phyloP scores from a whole-genome alignment of 2,329 filamentous ascomycete genomes.

The Colletotrichum endophyticum region DNA sequence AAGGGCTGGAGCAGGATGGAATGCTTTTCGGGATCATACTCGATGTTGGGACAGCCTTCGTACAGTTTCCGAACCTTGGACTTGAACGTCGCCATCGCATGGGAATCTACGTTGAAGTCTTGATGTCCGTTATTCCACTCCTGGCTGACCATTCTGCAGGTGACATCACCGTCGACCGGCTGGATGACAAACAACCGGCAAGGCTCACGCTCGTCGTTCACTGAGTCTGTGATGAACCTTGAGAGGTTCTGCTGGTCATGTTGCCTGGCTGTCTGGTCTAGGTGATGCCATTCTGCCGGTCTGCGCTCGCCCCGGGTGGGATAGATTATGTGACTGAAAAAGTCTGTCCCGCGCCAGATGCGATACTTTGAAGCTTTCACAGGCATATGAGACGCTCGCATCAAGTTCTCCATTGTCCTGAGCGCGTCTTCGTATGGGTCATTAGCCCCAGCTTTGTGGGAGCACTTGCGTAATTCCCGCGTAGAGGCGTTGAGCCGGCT shows the following conservation, averaged over 20 bases:
- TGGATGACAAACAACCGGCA: constrained; percentile 19
- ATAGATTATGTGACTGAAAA: neutral
- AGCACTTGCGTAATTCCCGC: neutral
- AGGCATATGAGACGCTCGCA: neutral
- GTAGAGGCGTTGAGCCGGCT: neutral
- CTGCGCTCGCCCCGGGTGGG: neutral
- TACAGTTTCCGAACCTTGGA: neutral
- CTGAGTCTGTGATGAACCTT: neutral
- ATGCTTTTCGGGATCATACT: neutral
- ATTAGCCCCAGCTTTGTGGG: neutral
- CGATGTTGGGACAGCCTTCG: neutral
- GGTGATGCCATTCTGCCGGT: neutral
- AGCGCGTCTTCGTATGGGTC: constrained; percentile 6
- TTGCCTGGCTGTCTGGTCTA: neutral
- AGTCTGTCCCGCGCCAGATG: constrained; percentile 18
- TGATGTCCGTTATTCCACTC: neutral
- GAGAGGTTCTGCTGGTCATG: neutral
- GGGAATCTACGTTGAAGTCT: neutral
- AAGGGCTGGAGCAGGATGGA: neutral
- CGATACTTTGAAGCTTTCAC: neutral
- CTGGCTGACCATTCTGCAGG: neutral
- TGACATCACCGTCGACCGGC: neutral
- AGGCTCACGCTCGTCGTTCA: neutral
- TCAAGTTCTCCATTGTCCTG: neutral
- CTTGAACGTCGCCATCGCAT: neutral